Conservation (phyloP, 306 rosid genomes). For the Crataegus laevigata region DNA sequence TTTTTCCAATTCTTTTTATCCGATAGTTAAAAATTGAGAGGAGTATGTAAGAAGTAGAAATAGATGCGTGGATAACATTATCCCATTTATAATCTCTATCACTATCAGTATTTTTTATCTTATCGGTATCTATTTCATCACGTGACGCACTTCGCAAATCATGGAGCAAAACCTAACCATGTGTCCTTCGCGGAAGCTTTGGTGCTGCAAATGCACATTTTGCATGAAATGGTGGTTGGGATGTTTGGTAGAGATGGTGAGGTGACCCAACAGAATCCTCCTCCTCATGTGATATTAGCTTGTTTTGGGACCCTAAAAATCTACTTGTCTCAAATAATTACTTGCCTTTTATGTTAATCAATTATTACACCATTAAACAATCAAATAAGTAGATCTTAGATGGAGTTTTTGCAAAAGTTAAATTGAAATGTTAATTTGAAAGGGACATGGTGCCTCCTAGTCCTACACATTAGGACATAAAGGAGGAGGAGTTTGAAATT, state of each 20-base stretch:
- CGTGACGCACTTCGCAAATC: not conserved
- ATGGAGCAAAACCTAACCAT: not conserved
- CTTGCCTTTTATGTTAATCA: slow-evolving; percentile 8
- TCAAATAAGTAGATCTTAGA: not conserved
- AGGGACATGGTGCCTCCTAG: slow-evolving; percentile 33
- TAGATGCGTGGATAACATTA: fast-evolving
- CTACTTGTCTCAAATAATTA: not conserved
- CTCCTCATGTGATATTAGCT: not conserved
- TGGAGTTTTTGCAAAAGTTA: slow-evolving; percentile 22
- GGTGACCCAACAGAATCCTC: not conserved
- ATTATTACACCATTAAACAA: not conserved
- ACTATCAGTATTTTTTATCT: too few species aligned
- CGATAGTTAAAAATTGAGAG: too few species aligned
- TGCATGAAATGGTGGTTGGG: not conserved
- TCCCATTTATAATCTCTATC: too few species aligned
- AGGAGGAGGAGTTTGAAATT: slow-evolving; percentile 46
- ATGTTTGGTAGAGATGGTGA: not conserved
- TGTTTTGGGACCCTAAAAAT: slow-evolving; percentile 7
- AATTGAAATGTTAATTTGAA: slow-evolving; percentile 20
- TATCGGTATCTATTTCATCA: too few species aligned
- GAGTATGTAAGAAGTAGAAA: too few species aligned
- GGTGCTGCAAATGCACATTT: not conserved
- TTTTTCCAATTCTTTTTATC: too few species aligned
- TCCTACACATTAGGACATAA: slow-evolving; percentile 34
- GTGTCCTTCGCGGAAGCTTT: not conserved